These are phyloP conservation scores for Fusarium aywerte DNA, from an alignment of 2,329 filamentous ascomycete species.

Conservation along the genomic window DNA sequence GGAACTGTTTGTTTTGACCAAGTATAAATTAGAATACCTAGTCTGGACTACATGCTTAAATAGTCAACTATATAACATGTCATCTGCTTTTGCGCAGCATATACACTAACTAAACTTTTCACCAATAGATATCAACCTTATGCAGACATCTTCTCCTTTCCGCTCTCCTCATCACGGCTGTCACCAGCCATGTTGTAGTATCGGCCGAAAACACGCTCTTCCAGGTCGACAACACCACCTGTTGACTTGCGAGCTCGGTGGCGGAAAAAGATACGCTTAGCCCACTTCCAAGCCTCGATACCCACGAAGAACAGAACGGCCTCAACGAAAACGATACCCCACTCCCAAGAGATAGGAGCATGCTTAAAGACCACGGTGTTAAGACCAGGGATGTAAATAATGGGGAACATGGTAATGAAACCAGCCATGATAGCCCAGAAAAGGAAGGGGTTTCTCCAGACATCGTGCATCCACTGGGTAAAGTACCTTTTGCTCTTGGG, in stretches of 20 bases:
- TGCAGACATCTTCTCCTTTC: conserved; percentile 8
- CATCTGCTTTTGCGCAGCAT: neutral
- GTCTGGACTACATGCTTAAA: neutral
- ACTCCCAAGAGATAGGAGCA: conserved; percentile 68
- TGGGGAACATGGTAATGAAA: conserved; percentile 59
- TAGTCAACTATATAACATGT: neutral
- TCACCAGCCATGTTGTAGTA: conserved; percentile 44
- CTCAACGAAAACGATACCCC: conserved; percentile 67
- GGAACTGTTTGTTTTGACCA: neutral
- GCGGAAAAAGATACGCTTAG: conserved; percentile 60
- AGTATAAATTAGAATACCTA: neutral
- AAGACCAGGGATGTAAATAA: conserved; percentile 68
- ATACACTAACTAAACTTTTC: neutral
- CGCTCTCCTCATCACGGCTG: conserved; percentile 38
- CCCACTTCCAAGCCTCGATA: conserved; percentile 68
- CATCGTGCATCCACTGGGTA: conserved; percentile 72
- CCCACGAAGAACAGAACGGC: conserved; percentile 67
- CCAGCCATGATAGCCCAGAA: conserved; percentile 67
- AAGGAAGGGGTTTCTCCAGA: conserved; percentile 77
- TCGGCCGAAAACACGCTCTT: conserved; percentile 50
- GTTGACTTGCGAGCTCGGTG: conserved; percentile 45
- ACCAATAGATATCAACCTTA: neutral
- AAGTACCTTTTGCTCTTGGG: conserved; percentile 69
- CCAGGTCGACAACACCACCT: conserved; percentile 42
- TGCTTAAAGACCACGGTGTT: conserved; percentile 69